A percentile compares a stretch with the other conserved stretches of the same genome.
Evolutionary conservation across 495 filamentous ascomycete species (phyloP).

Genomic region (Sordaria brevicollis): DNA sequence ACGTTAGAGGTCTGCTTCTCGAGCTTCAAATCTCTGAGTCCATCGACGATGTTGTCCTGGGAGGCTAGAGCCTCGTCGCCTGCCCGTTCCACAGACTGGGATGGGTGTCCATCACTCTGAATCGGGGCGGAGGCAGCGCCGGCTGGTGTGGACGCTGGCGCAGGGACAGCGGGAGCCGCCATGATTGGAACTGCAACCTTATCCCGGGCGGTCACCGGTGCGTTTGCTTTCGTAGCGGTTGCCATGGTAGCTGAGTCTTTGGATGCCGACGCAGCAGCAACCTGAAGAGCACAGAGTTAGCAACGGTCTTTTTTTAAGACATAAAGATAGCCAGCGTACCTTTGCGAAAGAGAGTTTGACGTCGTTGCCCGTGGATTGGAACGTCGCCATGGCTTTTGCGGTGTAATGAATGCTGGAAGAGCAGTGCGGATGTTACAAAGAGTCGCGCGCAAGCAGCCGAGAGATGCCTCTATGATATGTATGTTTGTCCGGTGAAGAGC

Average conservation of each 20-base stretch:
- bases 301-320: background rate
- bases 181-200: background rate
- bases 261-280: conserved; percentile 43
- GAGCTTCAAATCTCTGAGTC: conserved; percentile 27
- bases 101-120: conserved; percentile 4
- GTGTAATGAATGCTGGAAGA: background rate
- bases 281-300: conserved; percentile 5
- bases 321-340: conserved; percentile 28
- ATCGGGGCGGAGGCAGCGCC: background rate
- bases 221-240: conserved; percentile 16
- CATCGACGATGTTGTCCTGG: conserved; percentile 22
- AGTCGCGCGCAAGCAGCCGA: background rate
- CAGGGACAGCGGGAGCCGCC: conserved; percentile 4
- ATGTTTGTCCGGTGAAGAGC: background rate
- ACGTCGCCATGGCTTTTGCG: conserved; percentile 16
- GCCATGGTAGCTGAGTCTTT: conserved; percentile 30
- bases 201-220: conserved; percentile 1
- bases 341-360: conserved; percentile 46
- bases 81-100: conserved; percentile 4
- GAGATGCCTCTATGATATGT: background rate
- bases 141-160: background rate
- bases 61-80: background rate
- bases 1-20: conserved; percentile 33
- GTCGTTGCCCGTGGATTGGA: conserved; percentile 33
- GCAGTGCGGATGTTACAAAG: background rate